Evolutionary conservation across 768 basidiomycete species (phyloP).

Genomic region (Nidularia pulvinata): DNA sequence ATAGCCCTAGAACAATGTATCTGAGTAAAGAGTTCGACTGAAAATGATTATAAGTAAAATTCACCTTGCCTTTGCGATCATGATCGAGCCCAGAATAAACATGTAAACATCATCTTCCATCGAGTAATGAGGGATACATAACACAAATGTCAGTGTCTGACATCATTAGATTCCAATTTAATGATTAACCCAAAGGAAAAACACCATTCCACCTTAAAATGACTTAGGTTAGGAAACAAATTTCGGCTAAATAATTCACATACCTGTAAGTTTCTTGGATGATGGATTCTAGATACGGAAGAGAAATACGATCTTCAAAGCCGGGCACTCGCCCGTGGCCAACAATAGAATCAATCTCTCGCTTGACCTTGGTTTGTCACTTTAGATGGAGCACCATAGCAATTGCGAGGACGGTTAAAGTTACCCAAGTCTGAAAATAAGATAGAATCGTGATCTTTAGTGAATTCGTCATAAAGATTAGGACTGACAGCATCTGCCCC

Average conservation of each 20-base stretch:
- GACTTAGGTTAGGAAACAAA: not conserved
- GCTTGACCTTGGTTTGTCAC: conserved; percentile 21
- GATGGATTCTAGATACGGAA: conserved; percentile 15
- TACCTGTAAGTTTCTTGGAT: conserved; percentile 4
- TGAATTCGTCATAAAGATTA: not conserved
- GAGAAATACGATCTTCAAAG: conserved; percentile 14
- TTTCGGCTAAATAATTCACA: not conserved
- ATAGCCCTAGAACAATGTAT: conserved; percentile 18
- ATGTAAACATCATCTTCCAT: conserved; percentile 30
- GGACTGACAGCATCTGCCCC: not conserved
- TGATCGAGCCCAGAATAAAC: conserved; percentile 23
- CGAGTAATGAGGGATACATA: conserved; percentile 24
- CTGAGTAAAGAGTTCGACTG: not conserved
- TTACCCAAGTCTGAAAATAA: not conserved
- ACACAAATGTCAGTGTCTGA: not conserved
- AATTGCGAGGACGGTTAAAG: conserved; percentile 16
- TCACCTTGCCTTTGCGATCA: conserved; percentile 21
- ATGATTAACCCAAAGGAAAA: conserved; percentile 1
- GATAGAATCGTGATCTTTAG: not conserved
- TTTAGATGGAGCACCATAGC: conserved; percentile 27
- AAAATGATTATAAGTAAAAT: not conserved
- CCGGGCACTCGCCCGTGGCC: conserved; percentile 18
- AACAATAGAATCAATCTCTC: conserved; percentile 25
- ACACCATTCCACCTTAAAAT: not conserved
- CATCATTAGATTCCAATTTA: not conserved